Conservation (phyloP, 140 eudicot genomes). For the Flaveria floridana region DNA sequence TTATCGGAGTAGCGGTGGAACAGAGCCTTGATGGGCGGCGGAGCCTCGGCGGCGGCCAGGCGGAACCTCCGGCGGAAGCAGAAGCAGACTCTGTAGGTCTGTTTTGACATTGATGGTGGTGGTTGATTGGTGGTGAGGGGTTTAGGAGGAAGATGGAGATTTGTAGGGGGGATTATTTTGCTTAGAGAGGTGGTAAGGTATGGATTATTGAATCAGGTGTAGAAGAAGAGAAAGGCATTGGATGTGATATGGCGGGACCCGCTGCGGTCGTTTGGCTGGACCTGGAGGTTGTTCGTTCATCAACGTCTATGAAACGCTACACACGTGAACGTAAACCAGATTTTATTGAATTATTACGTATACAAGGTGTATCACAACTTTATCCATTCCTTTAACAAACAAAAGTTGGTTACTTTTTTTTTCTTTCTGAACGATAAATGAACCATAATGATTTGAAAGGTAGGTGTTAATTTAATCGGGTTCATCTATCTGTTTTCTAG, state of each 20-base stretch:
- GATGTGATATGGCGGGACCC: too few relatives aligned
- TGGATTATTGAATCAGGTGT: constrained; percentile 12
- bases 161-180: constrained; percentile 17
- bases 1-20: constrained; percentile 58
- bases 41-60: constrained; percentile 67
- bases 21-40: constrained; percentile 53
- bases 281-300: background rate
- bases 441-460: too few relatives aligned
- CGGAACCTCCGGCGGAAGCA: constrained; percentile 82
- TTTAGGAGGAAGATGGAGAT: background rate
- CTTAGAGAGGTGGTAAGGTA: constrained; percentile 28
- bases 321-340: too few relatives aligned
- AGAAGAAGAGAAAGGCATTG: background rate
- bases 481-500: too few relatives aligned
- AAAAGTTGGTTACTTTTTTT: too few relatives aligned
- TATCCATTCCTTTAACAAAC: too few relatives aligned
- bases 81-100: constrained; percentile 69
- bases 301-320: too few relatives aligned
- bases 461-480: too few relatives aligned
- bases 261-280: background rate
- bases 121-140: background rate
- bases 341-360: too few relatives aligned
- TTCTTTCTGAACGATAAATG: too few relatives aligned
- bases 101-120: constrained; percentile 37
- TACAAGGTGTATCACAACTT: too few relatives aligned